Evolutionary conservation across 192 early-diverging fungal genomes (phyloP).

Genomic region (Physocladia obscura): DNA sequence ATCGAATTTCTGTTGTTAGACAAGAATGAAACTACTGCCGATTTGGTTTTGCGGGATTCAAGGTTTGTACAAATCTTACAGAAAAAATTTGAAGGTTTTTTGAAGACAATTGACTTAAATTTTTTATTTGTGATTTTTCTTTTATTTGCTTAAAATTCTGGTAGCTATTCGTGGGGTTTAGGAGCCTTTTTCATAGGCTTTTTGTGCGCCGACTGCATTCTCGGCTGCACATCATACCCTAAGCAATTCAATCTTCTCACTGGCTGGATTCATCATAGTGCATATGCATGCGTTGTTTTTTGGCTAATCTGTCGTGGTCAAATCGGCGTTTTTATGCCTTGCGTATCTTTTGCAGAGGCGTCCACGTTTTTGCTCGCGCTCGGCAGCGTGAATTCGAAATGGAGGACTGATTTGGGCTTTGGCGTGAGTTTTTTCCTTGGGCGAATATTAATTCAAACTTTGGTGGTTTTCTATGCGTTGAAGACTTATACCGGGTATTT

Average conservation of each 20-base stretch:
- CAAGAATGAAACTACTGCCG: not conserved
- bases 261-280: slow-evolving; percentile 64
- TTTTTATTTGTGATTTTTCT: not conserved
- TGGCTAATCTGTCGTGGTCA: slow-evolving; percentile 50
- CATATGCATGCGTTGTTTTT: slow-evolving; percentile 46
- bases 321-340: slow-evolving; percentile 27
- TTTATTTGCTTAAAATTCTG: not conserved
- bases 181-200: slow-evolving; percentile 54
- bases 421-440: slow-evolving; percentile 32
- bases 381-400: slow-evolving; percentile 47
- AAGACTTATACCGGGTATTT: slow-evolving; percentile 34
- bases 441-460: slow-evolving; percentile 45
- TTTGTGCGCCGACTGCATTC: slow-evolving; percentile 50
- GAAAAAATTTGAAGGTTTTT: not conserved
- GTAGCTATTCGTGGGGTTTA: slow-evolving; percentile 9
- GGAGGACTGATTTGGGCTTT: slow-evolving; percentile 55
- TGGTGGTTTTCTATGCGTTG: slow-evolving; percentile 46
- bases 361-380: slow-evolving; percentile 61
- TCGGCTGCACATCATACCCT: slow-evolving; percentile 59
- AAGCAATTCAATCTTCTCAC: slow-evolving; percentile 54
- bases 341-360: slow-evolving; percentile 44
- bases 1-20: not conserved
- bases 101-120: too few species aligned
- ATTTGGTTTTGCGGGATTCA: not conserved
- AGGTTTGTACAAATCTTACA: too few species aligned